A percentile compares a stretch with the other conserved stretches of the same genome.
These are phyloP conservation scores for Xylariaceae sp. DNA, from an alignment of 2,329 filamentous ascomycete genomes.

Conservation along the genomic window DNA sequence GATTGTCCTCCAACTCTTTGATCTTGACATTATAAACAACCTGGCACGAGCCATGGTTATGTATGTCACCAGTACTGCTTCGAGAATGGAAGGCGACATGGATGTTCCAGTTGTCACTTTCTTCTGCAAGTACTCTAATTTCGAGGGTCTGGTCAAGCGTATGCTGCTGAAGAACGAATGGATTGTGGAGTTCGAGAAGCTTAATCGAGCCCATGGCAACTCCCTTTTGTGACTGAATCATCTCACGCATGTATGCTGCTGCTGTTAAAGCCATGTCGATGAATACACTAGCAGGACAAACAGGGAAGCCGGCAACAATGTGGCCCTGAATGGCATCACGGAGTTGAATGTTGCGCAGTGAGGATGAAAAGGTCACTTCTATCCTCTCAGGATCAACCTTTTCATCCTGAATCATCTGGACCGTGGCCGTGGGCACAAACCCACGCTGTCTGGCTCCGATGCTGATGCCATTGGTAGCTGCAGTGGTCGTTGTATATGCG, in stretches of 20 bases:
- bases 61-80: conserved; percentile 1
- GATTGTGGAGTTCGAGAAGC: conserved; percentile 7
- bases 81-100: conserved; percentile 10
- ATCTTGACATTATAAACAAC: neutral
- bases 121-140: conserved; percentile 5
- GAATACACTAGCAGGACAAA: conserved; percentile 19
- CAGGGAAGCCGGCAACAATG: conserved; percentile 8
- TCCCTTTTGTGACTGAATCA: neutral
- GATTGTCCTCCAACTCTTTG: too few relatives aligned
- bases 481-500: conserved; percentile 13
- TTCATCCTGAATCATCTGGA: conserved; percentile 11
- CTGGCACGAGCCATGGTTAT: conserved; percentile 12
- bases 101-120: conserved; percentile 6
- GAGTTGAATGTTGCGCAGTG: conserved; percentile 6
- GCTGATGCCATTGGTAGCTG: conserved; percentile 1
- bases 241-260: conserved; percentile 10
- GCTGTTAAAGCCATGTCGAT: conserved; percentile 20
- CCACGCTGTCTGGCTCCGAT: neutral
- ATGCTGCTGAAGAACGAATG: conserved; percentile 12
- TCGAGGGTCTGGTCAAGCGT: conserved; percentile 4
- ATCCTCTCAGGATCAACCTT: conserved; percentile 1
- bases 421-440: conserved; percentile 14
- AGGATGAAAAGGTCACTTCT: conserved; percentile 16
- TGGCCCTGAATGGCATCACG: conserved; percentile 14
- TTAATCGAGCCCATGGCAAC: neutral